Evolutionary conservation across 495 filamentous ascomycete species (phyloP), one percentile per base, ranked within the genome.

Genomic region (Lasiosphaeria hispida): DNA sequence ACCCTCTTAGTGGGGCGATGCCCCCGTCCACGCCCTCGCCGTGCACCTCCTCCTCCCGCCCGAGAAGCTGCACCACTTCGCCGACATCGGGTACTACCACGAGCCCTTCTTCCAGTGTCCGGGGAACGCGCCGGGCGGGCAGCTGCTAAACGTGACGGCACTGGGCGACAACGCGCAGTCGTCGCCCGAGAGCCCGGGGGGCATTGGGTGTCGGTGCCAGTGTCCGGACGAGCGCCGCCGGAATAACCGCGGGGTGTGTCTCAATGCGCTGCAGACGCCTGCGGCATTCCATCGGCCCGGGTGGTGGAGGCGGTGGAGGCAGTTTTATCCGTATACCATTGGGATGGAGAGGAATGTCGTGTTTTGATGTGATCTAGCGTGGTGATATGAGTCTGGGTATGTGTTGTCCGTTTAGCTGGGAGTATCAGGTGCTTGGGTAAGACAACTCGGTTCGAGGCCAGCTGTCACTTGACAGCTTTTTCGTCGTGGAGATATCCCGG

Each of bases 11-110:
- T 83, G 76, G 80, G 80, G 80, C 10, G 80, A 82, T 42, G 80
- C 79, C 1, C 71, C 79, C 18, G 77, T 82, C 15, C 80, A 82
- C 55, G 73, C 72, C 10, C 65, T 82, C 2, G 80, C 79, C 14
- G 68, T 78, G 40, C 73, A 72, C 34, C 66, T 82, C 65, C 76
- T 82, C 13, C 72, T 78, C 34, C 58, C 71, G 14, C 74, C 78
- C 36, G 74, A 75, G 14, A 65, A 77, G 49, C 68, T 82, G 2
- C 80, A 83, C 53, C 80, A 80, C 45, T 82, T 80, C 40, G 65
- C 71, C 10, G 80, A 82, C 40, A 67, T 82, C 54, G 80, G 79
- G 11, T 82, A 82, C 53, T 68, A 70, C 40, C 80, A 82, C 53
- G 75, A 77, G 44, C 71, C 68, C 34, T 78, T 72, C 45, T 81